Percentiles rank a stretch among this genome's conserved stretches.
phyloP scores from a whole-genome alignment of 345 rosid species.

The Mallotus nudiflorus region DNA sequence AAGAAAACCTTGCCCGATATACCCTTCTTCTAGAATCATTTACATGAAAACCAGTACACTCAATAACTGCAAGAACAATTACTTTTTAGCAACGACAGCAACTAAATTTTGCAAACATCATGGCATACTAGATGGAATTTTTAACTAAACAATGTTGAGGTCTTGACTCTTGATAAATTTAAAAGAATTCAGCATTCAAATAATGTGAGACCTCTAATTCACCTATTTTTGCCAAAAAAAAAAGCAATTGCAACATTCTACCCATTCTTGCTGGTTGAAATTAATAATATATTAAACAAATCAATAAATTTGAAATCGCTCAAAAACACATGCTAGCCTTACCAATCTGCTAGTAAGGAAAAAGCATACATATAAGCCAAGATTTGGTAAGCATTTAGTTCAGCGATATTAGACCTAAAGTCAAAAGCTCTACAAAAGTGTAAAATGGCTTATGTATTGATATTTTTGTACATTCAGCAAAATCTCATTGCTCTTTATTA shows the following conservation, averaged over 20 bases:
- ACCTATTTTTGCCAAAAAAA: neutral
- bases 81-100: slow-evolving; percentile 10
- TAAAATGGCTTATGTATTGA: neutral
- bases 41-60: slow-evolving; percentile 63
- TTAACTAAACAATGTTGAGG: slow-evolving; percentile 2
- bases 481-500: too few relatives aligned
- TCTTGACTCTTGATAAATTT: neutral
- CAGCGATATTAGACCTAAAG: neutral
- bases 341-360: neutral
- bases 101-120: neutral
- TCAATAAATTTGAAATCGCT: too few relatives aligned
- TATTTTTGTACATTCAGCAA: neutral
- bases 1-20: slow-evolving; percentile 87
- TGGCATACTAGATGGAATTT: neutral
- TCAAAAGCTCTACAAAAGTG: neutral
- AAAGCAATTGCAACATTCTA: neutral
- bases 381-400: neutral
- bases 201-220: neutral
- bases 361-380: neutral
- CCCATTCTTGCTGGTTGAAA: too few relatives aligned
- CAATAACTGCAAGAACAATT: slow-evolving; percentile 58
- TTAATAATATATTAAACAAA: too few relatives aligned
- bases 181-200: slow-evolving; percentile 6
- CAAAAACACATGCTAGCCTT: neutral
- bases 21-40: slow-evolving; percentile 60